phyloP scores from a whole-genome alignment of 148 eudicot genomes.

The Limonium bicolor region DNA sequence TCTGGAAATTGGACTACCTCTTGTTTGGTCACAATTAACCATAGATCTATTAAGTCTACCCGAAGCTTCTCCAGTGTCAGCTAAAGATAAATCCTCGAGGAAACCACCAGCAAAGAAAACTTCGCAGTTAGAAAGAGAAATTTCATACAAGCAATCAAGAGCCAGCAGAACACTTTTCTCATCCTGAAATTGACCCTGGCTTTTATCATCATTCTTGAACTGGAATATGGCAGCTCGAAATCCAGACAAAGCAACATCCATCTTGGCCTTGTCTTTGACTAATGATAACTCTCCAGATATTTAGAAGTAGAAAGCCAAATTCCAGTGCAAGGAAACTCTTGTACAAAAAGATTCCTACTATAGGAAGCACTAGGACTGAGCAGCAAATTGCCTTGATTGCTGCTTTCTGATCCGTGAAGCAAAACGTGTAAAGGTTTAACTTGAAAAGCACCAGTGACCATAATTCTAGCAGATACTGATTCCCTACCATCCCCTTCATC shows the following conservation, averaged over 20 bases:
- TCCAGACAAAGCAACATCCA: conserved; percentile 25
- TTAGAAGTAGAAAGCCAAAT: conserved; percentile 33
- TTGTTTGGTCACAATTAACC: conserved; percentile 13
- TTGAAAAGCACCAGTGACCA: conserved; percentile 27
- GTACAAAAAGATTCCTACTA: conserved; percentile 22
- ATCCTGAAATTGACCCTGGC: conserved; percentile 16
- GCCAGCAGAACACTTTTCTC: conserved; percentile 20
- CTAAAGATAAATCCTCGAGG: conserved; percentile 10
- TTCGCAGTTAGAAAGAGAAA: conserved; percentile 38
- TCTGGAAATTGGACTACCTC: conserved; percentile 11
- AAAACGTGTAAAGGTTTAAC: conserved; percentile 34
- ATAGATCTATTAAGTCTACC: conserved; percentile 5
- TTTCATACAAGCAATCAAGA: conserved; percentile 44
- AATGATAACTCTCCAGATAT: conserved; percentile 16
- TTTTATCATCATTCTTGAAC: conserved; percentile 23
- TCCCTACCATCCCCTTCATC: conserved; percentile 12
- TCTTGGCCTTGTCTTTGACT: conserved; percentile 25
- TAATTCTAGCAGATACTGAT: conserved; percentile 9
- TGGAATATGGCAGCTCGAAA: conserved; percentile 24
- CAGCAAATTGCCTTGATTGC: conserved; percentile 11
- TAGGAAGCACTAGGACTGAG: conserved; percentile 10
- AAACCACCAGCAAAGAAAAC: conserved; percentile 26
- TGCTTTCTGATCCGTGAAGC: conserved; percentile 36
- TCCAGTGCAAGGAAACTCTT: conserved; percentile 33
- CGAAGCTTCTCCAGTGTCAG: conserved; percentile 19